Percentiles rank a stretch among this genome's conserved stretches.
Evolutionary conservation across 2,329 filamentous ascomycete genomes (phyloP).

Genomic region (Aureobasidium sp.): DNA sequence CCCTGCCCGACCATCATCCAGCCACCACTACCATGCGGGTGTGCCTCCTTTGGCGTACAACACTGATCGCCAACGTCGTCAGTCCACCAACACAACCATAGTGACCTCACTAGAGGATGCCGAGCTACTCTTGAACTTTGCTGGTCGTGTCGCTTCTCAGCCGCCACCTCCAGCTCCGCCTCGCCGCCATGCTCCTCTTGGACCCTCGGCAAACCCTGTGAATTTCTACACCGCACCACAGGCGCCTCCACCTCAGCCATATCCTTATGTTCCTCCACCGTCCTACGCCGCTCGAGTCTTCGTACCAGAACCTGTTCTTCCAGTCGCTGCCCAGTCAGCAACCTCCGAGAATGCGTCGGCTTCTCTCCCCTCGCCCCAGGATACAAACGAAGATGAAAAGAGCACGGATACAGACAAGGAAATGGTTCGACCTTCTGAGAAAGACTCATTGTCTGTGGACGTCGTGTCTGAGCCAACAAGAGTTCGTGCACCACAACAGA

Average conservation of each 20-base stretch:
- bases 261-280: not conserved
- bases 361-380: conserved; percentile 12
- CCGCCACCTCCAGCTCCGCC: conserved; percentile 6
- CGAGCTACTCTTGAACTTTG: conserved; percentile 40
- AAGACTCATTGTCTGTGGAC: not conserved
- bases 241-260: conserved; percentile 5
- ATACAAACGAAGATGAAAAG: conserved; percentile 14
- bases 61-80: conserved; percentile 22
- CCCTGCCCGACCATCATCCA: conserved; percentile 40
- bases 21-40: conserved; percentile 32
- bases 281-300: not conserved
- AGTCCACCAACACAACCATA: conserved; percentile 16
- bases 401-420: conserved; percentile 2
- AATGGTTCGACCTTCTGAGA: not conserved
- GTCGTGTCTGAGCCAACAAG: not conserved
- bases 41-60: not conserved
- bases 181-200: conserved; percentile 13
- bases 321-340: not conserved
- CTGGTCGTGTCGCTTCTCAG: conserved; percentile 17
- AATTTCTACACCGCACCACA: not conserved
- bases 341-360: conserved; percentile 1
- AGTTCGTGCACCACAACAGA: conserved; percentile 14
- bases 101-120: conserved; percentile 38
- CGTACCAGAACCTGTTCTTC: not conserved
- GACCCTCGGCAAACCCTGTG: not conserved